phyloP scores from a whole-genome alignment of 2,329 filamentous ascomycete genomes.

The Chaetoscypha palmicola region DNA sequence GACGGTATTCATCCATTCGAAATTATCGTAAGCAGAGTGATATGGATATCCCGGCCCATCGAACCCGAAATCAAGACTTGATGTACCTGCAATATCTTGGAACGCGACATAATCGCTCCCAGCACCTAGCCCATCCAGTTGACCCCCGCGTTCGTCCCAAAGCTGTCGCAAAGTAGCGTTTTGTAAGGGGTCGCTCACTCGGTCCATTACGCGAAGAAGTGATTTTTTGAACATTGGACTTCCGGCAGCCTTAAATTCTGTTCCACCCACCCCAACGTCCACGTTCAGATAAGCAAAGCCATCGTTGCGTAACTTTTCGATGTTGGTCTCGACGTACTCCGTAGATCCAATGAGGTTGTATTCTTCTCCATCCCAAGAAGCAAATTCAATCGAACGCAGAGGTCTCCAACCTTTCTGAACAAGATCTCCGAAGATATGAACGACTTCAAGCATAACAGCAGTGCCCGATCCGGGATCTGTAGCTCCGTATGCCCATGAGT shows the following conservation, averaged over 20 bases:
- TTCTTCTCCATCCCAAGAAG: slow-evolving; percentile 90
- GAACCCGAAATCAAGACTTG: slow-evolving; percentile 81
- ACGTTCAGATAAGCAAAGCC: slow-evolving; percentile 89
- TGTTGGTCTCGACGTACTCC: slow-evolving; percentile 84
- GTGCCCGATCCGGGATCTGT: slow-evolving; percentile 82
- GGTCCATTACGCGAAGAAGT: slow-evolving; percentile 64
- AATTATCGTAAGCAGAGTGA: slow-evolving; percentile 84
- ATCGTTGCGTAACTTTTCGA: slow-evolving; percentile 63
- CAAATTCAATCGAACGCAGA: slow-evolving; percentile 90
- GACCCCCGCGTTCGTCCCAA: slow-evolving; percentile 60
- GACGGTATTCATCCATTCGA: slow-evolving; percentile 73
- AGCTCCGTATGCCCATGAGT: slow-evolving; percentile 86
- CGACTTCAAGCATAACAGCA: slow-evolving; percentile 83
- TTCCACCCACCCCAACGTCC: slow-evolving; percentile 71
- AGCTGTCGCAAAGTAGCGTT: slow-evolving; percentile 68
- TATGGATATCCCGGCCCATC: slow-evolving; percentile 58
- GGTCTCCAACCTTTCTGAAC: slow-evolving; percentile 77
- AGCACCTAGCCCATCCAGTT: slow-evolving; percentile 63
- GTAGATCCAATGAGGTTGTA: slow-evolving; percentile 94
- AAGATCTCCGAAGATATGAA: slow-evolving; percentile 76
- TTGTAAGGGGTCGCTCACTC: slow-evolving; percentile 62
- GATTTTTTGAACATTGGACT: slow-evolving; percentile 73
- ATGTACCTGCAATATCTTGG: slow-evolving; percentile 83
- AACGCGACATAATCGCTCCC: slow-evolving; percentile 84
- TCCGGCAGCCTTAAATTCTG: slow-evolving; percentile 67